Conservation (phyloP, 116 monocot genomes). For the Iris pallida region DNA sequence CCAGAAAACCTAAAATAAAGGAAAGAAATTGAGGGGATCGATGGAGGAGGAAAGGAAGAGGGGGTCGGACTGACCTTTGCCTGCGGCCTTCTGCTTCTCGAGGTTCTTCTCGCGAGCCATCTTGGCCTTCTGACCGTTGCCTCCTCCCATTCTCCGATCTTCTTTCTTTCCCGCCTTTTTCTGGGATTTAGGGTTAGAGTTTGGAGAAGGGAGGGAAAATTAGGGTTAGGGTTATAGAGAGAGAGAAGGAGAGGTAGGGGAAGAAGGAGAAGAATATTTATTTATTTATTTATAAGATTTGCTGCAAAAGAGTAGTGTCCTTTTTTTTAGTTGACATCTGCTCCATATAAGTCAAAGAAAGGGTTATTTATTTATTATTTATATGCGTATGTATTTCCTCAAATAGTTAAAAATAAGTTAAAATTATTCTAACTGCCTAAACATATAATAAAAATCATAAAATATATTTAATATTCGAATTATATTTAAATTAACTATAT, state of each 20-base stretch:
- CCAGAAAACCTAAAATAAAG: neutral
- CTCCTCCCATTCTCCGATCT: constrained; percentile 33
- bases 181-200: neutral
- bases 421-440: no score
- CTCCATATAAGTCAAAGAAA: no score
- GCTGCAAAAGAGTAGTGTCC: no score
- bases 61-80: constrained; percentile 9
- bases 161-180: neutral
- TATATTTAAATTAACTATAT: no score
- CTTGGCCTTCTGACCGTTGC: constrained; percentile 47
- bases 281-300: no score
- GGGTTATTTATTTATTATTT: no score
- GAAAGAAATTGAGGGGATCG: neutral
- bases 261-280: neutral
- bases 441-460: no score
- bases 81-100: constrained; percentile 35
- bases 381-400: no score
- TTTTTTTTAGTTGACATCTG: no score
- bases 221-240: neutral
- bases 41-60: no score
- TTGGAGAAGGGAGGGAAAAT: neutral
- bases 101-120: constrained; percentile 41
- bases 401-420: no score
- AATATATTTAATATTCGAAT: no score
- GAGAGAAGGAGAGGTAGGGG: neutral